Conservation (phyloP, 345 rosid genomes). For the Sisymbrium altissimum region DNA sequence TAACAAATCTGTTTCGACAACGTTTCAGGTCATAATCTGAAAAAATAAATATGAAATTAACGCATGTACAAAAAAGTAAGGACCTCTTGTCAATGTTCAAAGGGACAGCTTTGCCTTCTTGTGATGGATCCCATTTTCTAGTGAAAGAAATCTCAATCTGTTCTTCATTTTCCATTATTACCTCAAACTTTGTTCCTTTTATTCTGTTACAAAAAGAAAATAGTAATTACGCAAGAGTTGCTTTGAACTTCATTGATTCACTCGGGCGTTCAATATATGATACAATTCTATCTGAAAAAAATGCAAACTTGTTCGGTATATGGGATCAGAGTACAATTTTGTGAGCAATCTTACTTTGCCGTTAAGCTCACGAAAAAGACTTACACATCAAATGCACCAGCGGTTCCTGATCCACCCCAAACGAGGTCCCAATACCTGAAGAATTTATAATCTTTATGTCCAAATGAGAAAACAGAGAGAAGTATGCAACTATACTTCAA, state of each 20-base stretch:
- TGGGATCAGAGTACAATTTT: neutral
- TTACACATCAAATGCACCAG: slow-evolving; percentile 66
- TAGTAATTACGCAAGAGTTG: neutral
- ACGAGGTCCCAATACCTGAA: slow-evolving; percentile 72
- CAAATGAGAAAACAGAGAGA: neutral
- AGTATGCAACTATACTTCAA: neutral
- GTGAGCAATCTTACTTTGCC: neutral
- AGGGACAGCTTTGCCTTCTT: slow-evolving; percentile 45
- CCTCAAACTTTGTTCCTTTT: slow-evolving; percentile 31
- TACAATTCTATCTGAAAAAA: neutral
- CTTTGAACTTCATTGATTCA: neutral
- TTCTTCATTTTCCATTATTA: slow-evolving; percentile 28
- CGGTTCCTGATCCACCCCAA: slow-evolving; percentile 40
- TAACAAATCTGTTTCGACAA: slow-evolving; percentile 49
- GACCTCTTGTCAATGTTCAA: slow-evolving; percentile 69
- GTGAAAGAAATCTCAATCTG: slow-evolving; percentile 39
- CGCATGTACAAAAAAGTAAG: neutral
- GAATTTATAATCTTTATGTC: neutral
- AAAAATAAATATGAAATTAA: neutral
- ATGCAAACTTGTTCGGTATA: neutral
- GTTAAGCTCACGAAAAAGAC: slow-evolving; percentile 8
- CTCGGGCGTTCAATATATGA: too few relatives aligned
- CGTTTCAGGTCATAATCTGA: neutral
- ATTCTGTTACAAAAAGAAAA: slow-evolving; percentile 16
- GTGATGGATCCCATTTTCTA: slow-evolving; percentile 40